A percentile compares a stretch with the other conserved stretches of the same genome.
phyloP scores from a whole-genome alignment of 2,329 filamentous ascomycete species.

The Paecilomyces fulvus region DNA sequence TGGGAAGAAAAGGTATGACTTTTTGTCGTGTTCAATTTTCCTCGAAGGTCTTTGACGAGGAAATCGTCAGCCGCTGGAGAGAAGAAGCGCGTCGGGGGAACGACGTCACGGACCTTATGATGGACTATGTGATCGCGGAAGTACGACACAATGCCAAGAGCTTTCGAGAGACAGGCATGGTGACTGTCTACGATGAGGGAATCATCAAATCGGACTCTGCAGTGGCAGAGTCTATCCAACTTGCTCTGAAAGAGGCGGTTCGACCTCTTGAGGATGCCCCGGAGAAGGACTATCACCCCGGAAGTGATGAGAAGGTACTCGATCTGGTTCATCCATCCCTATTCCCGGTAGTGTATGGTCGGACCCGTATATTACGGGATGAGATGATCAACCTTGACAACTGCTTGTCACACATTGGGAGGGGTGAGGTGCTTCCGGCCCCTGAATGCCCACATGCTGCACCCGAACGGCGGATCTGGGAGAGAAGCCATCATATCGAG shows the following conservation, averaged over 20 bases:
- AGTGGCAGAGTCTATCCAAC: conserved; percentile 32
- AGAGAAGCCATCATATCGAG: not conserved
- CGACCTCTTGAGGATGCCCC: conserved; percentile 46
- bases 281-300: conserved; percentile 55
- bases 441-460: not conserved
- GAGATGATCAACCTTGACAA: conserved; percentile 14
- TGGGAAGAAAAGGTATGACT: conserved; percentile 33
- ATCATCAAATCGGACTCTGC: conserved; percentile 48
- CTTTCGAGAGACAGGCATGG: conserved; percentile 30
- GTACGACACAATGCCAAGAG: conserved; percentile 41
- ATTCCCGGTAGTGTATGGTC: conserved; percentile 26
- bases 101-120: conserved; percentile 26
- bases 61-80: conserved; percentile 27
- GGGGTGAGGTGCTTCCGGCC: conserved; percentile 8
- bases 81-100: conserved; percentile 15
- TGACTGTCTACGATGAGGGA: conserved; percentile 37
- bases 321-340: conserved; percentile 58
- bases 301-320: conserved; percentile 49
- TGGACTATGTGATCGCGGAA: conserved; percentile 38
- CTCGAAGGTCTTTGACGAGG: conserved; percentile 29
- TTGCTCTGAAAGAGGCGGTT: conserved; percentile 41
- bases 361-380: conserved; percentile 15
- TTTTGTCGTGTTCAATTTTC: too few species aligned
- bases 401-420: conserved; percentile 11
- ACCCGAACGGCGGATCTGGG: not conserved